Evolutionary conservation across 768 basidiomycete genomes (phyloP).

Genomic region (Hortiboletus flavorubellus): DNA sequence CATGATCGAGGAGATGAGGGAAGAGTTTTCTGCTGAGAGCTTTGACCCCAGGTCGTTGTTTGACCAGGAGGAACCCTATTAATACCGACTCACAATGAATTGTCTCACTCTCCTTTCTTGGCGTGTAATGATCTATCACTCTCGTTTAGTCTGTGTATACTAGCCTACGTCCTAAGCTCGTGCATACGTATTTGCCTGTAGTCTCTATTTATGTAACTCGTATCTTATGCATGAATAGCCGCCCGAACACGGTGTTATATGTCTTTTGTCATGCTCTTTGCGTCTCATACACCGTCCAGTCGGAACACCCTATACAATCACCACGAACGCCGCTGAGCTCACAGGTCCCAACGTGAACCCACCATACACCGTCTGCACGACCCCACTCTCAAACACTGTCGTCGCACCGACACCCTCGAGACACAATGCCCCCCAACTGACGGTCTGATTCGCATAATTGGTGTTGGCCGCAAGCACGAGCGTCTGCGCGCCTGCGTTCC

Average conservation of each 20-base stretch:
- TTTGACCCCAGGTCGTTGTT: constrained; percentile 21
- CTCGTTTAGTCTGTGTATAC: background rate
- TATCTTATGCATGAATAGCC: background rate
- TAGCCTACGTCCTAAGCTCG: background rate
- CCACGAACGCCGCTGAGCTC: constrained; percentile 21
- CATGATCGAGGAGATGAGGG: constrained; percentile 21
- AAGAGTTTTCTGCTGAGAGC: constrained; percentile 10
- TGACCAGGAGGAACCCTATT: background rate
- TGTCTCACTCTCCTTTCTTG: constrained; percentile 3
- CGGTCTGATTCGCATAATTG: constrained; percentile 36
- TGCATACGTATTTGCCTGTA: background rate
- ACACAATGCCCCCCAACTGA: constrained; percentile 33
- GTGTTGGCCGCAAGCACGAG: constrained; percentile 53
- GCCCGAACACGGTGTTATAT: too few species aligned
- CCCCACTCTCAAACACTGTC: constrained; percentile 17
- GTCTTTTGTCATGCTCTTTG: background rate
- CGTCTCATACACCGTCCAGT: background rate
- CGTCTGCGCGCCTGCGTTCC: constrained; percentile 40
- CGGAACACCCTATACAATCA: background rate
- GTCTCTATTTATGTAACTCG: background rate
- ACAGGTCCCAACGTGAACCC: constrained; percentile 27
- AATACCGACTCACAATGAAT: background rate
- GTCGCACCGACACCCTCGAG: constrained; percentile 6
- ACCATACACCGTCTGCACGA: background rate
- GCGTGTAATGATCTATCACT: background rate